Evolutionary conservation across 306 rosid genomes (phyloP), one percentile per base, ranked within the genome.

Genomic region (Sicyos edulis): DNA sequence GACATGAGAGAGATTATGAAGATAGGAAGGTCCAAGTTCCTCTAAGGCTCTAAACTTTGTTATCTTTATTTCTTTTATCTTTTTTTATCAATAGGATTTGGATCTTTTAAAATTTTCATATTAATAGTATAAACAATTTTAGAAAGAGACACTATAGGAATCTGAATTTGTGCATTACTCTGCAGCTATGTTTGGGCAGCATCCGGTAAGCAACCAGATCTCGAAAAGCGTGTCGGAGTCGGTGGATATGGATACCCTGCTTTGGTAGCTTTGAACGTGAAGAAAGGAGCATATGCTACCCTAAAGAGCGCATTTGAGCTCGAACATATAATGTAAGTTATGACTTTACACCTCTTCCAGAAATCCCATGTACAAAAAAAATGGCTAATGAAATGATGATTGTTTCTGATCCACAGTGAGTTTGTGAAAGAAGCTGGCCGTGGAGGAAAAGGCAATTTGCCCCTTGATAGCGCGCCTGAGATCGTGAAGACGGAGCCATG

Each of bases 191-290:
- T 89, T n/a, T 93, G 99, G 99, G 84, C 84, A 59, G 95, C 99
- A 16, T 96, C 99, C 0, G 95, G 95, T 24, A 91, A 87, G 81
- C 97, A 93, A 78, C 92, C 86, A 37, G 95, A 93, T 81, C 96
- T 93, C 2, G 99, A 93, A 63, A 83, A 87, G 74, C 86, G 61
- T 71, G 97, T 93, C 4, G 95, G 99, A 76, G 99, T 93, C 62
- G 99, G 99, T 45, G 99, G 99, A 52, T 93, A 93, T 73, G 99
- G 99, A 64, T 93, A 93, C 82, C 99, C 99, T 2, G 99, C 99
- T 55, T 78, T 93, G 70, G 99, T 93, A 22, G 99, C 99, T 61
- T 77, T 93, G 37, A 93, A 93, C 78, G 59, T 82, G 57, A 93
- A 93, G 88, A 93, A 91, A 78, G 88, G 81, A 50, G 99, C 82